Evolutionary conservation across 2,329 filamentous ascomycete species (phyloP).

Genomic region (Talaromyces atroroseus): DNA sequence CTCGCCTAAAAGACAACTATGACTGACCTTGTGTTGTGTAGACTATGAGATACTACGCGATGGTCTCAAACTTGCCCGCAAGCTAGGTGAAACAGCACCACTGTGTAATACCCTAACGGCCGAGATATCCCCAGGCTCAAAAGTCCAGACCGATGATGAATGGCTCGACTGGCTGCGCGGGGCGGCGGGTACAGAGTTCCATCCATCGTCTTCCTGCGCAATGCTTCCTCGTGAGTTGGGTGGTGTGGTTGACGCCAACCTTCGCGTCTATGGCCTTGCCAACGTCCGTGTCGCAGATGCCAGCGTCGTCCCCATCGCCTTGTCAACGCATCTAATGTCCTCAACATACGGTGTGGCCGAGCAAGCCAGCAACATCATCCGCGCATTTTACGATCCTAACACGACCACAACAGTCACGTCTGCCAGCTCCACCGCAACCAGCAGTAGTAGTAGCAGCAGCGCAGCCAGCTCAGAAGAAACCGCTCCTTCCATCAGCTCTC

Average conservation of each 20-base stretch:
- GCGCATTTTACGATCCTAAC: conserved; percentile 18
- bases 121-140: conserved; percentile 20
- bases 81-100: conserved; percentile 19
- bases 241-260: conserved; percentile 25
- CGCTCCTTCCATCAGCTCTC: neutral
- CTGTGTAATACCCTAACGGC: conserved; percentile 18
- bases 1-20: neutral
- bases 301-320: conserved; percentile 23
- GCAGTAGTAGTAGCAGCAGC: neutral
- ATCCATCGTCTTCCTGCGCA: conserved; percentile 23
- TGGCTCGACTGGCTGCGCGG: conserved; percentile 21
- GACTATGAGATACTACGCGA: conserved; percentile 21
- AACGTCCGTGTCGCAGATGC: conserved; percentile 29
- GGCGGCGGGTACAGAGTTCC: conserved; percentile 21
- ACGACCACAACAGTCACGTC: neutral
- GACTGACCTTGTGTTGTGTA: conserved; percentile 13
- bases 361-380: conserved; percentile 25
- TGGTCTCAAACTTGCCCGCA: conserved; percentile 24
- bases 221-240: conserved; percentile 24
- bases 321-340: conserved; percentile 31
- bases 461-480: neutral
- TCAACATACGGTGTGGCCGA: conserved; percentile 32
- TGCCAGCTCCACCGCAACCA: neutral
- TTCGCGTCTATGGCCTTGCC: conserved; percentile 24
- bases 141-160: conserved; percentile 20